These are phyloP conservation scores for Eucommia ulmoides DNA, from an alignment of 257 asterid genomes.

Conservation along the genomic window DNA sequence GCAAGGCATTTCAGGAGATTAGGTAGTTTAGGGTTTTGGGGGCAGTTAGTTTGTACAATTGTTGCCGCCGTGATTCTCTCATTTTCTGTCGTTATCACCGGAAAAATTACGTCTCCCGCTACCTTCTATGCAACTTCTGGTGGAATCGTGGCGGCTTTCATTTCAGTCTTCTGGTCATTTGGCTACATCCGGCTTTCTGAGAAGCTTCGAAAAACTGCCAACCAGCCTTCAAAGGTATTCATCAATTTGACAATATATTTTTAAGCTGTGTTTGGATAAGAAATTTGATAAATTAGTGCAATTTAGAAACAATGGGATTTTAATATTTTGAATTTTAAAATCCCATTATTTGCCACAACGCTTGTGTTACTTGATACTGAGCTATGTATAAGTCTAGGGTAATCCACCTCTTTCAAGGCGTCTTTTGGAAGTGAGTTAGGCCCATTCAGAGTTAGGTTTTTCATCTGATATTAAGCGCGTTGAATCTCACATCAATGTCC, in stretches of 20 bases:
- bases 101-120: constrained; percentile 76
- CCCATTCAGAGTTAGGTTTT: no score
- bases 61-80: constrained; percentile 89
- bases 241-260: no score
- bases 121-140: constrained; percentile 88
- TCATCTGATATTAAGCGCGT: no score
- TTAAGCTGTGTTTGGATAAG: neutral
- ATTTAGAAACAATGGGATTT: no score
- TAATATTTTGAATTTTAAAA: no score
- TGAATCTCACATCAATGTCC: no score
- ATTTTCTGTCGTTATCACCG: constrained; percentile 60
- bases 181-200: constrained; percentile 85
- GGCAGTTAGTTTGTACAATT: constrained; percentile 73
- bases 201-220: constrained; percentile 67
- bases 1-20: constrained; percentile 81
- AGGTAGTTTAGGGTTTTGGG: constrained; percentile 97
- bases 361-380: no score
- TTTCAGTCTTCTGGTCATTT: constrained; percentile 94
- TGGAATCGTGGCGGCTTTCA: constrained; percentile 83
- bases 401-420: no score
- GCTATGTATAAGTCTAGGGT: no score
- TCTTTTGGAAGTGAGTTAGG: no score
- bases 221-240: constrained; percentile 84
- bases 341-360: no score
- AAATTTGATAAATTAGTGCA: neutral